Evolutionary conservation across 2,329 filamentous ascomycete genomes (phyloP).

Genomic region (Colletotrichum eleusines): DNA sequence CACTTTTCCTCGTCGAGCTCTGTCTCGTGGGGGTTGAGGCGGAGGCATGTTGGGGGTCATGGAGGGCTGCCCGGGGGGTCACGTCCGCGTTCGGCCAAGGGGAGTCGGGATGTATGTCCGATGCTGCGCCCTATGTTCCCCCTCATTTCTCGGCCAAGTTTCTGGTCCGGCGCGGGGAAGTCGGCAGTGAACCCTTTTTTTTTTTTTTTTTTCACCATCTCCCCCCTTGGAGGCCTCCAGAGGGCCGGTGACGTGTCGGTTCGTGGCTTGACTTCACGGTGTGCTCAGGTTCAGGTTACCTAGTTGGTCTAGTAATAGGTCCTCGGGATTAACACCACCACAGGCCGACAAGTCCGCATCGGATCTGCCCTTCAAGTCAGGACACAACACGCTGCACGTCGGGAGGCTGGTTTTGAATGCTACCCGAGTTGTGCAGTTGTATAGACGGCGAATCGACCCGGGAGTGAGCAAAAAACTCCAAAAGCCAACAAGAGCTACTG

Average conservation of each 20-base stretch:
- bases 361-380: not conserved
- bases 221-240: slow-evolving; percentile 20
- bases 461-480: no score
- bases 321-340: no score
- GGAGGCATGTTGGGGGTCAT: not conserved
- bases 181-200: not conserved
- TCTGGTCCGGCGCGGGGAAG: slow-evolving; percentile 29
- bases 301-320: not conserved
- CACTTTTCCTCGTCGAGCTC: not conserved
- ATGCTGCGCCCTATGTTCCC: slow-evolving; percentile 7
- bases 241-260: not conserved
- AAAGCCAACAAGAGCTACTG: no score
- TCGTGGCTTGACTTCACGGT: not conserved
- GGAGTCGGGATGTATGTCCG: slow-evolving; percentile 21
- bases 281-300: not conserved
- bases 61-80: slow-evolving; percentile 16
- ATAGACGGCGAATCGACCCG: accelerated
- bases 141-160: slow-evolving; percentile 37
- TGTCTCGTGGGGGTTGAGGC: slow-evolving; percentile 4
- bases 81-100: not conserved
- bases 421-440: no score
- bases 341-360: not conserved
- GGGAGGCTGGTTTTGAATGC: not conserved
- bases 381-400: not conserved
- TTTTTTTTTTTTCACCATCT: no score